These are phyloP conservation scores for Penicillium sclerotigenum DNA, from an alignment of 2,329 filamentous ascomycete genomes.

Conservation along the genomic window DNA sequence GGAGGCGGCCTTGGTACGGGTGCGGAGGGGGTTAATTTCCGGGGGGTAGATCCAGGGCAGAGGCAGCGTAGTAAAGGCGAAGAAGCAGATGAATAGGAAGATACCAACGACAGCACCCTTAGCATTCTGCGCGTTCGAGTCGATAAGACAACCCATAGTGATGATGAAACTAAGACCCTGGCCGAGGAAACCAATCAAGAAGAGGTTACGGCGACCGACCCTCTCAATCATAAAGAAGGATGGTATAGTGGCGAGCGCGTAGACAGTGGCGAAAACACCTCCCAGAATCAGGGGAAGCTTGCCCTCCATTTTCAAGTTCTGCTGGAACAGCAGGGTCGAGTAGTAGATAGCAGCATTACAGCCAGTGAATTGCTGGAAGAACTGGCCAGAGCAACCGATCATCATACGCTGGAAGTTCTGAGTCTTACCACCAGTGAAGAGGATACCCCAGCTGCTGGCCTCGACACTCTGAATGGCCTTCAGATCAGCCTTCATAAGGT, in stretches of 20 bases:
- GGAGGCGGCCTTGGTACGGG: constrained; percentile 52
- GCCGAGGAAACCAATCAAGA: constrained; percentile 33
- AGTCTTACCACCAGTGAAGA: constrained; percentile 30
- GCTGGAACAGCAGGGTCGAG: constrained; percentile 43
- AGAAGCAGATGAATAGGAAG: constrained; percentile 65
- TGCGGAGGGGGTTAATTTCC: constrained; percentile 53
- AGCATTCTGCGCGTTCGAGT: constrained; percentile 18
- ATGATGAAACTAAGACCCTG: constrained; percentile 35
- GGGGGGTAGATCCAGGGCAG: constrained; percentile 55
- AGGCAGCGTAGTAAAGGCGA: constrained; percentile 62
- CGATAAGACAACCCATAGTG: constrained; percentile 33
- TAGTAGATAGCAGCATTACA: constrained; percentile 48
- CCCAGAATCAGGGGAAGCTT: constrained; percentile 24
- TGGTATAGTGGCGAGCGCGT: constrained; percentile 25
- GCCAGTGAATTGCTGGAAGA: constrained; percentile 46
- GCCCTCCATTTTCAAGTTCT: constrained; percentile 31
- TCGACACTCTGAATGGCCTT: constrained; percentile 34
- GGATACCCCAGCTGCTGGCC: constrained; percentile 20
- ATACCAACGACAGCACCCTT: constrained; percentile 53
- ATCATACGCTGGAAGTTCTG: constrained; percentile 32
- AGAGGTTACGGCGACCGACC: constrained; percentile 42
- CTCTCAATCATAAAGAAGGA: constrained; percentile 34
- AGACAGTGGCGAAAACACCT: constrained; percentile 28
- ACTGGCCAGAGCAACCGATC: constrained; percentile 29
- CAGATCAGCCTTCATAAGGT: constrained; percentile 48